Percentiles rank a stretch among this genome's conserved stretches.
These are phyloP conservation scores for Psilocybe cyanescens DNA, from an alignment of 768 basidiomycete species.

Conservation along the genomic window DNA sequence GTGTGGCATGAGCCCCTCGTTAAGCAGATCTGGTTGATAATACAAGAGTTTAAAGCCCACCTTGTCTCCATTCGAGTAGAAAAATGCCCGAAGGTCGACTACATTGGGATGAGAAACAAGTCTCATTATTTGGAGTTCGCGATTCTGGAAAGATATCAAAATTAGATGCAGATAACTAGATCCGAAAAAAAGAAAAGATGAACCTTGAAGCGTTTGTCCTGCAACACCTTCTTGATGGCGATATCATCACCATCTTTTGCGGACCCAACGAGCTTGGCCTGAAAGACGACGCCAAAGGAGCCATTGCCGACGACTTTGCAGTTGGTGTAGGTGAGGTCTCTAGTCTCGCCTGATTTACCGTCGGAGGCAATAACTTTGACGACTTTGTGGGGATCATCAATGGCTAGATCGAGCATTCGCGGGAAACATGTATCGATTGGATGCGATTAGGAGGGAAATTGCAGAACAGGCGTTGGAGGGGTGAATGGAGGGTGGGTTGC, in stretches of 20 bases:
- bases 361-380: constrained; percentile 95
- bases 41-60: constrained; percentile 44
- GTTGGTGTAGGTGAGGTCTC: constrained; percentile 92
- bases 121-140: constrained; percentile 99
- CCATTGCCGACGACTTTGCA: constrained; percentile 99
- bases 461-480: constrained; percentile 14
- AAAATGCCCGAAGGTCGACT: constrained; percentile 96
- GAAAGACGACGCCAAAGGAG: constrained; percentile 98
- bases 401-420: constrained; percentile 47
- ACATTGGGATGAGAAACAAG: constrained; percentile 97
- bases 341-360: constrained; percentile 89
- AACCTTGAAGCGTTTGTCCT: constrained; percentile 99
- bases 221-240: constrained; percentile 99
- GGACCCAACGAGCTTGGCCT: constrained; percentile 81
- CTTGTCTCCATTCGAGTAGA: constrained; percentile 99
- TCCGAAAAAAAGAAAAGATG: constrained; percentile 32
- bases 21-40: constrained; percentile 16
- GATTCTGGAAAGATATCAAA: constrained; percentile 65
- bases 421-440: constrained; percentile 36
- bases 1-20: constrained; percentile 15
- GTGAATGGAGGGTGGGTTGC: constrained; percentile 9
- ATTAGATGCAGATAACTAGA: constrained; percentile 13
- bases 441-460: constrained; percentile 33
- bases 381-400: constrained; percentile 96
- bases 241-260: constrained; percentile 80